Evolutionary conservation across 73 alveolate species (phyloP).

Genomic region (Durusdinium trenchii): DNA sequence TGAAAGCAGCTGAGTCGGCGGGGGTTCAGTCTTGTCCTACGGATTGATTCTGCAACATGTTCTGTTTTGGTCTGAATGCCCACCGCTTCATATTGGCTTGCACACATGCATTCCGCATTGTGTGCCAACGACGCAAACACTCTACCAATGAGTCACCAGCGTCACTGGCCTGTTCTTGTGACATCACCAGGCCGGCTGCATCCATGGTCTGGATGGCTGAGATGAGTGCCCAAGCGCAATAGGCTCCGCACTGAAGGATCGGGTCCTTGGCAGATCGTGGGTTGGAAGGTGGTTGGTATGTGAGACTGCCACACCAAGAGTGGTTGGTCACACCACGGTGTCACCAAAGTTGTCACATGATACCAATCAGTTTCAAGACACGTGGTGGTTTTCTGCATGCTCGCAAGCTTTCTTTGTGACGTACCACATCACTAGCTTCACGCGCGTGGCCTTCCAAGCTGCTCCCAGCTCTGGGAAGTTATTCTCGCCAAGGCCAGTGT

Average conservation of each 20-base stretch:
- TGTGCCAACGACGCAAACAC: slow-evolving; percentile 9
- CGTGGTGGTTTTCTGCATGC: neutral
- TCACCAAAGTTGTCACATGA: neutral
- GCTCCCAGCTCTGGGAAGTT: neutral
- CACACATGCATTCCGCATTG: neutral
- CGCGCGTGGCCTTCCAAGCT: neutral
- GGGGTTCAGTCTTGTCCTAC: neutral
- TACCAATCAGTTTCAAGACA: neutral
- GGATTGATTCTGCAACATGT: neutral
- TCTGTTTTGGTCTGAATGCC: slow-evolving; percentile 51
- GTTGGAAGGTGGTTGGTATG: neutral
- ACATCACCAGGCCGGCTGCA: neutral
- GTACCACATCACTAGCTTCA: neutral
- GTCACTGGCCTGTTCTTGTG: no score
- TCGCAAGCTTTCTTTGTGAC: neutral
- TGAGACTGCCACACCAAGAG: no score
- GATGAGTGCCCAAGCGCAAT: neutral
- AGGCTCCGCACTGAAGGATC: no score
- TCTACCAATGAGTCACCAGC: no score
- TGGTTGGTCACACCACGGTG: neutral
- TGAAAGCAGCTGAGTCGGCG: neutral
- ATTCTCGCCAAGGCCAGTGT: neutral
- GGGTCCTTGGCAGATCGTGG: neutral
- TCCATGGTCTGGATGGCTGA: neutral
- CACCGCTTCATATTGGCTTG: neutral